Percentiles rank a stretch among this genome's conserved stretches.
These are phyloP conservation scores for Boletus pseudopeckii DNA, from an alignment of 768 basidiomycete genomes.

Conservation along the genomic window DNA sequence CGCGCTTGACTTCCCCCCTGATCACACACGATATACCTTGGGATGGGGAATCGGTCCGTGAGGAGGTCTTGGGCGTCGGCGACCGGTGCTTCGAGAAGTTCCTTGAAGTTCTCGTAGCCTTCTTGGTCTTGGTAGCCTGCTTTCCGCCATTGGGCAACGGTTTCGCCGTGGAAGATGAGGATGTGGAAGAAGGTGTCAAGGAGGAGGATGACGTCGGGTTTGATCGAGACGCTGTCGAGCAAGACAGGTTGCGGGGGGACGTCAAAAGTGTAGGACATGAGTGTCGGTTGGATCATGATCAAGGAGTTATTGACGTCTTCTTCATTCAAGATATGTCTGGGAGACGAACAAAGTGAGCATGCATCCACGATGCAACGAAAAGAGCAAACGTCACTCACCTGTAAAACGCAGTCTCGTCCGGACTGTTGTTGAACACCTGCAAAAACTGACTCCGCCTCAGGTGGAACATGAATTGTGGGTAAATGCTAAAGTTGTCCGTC, in stretches of 20 bases:
- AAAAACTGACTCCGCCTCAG: conserved; percentile 94
- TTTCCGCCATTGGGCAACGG: conserved; percentile 96
- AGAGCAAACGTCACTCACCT: conserved; percentile 47
- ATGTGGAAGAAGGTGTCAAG: conserved; percentile 99
- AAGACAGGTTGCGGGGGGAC: conserved; percentile 88
- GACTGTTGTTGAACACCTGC: conserved; percentile 99
- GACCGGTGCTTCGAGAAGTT: conserved; percentile 81
- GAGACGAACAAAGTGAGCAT: conserved; percentile 2
- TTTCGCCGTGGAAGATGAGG: conserved; percentile 98
- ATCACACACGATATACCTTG: conserved; percentile 96
- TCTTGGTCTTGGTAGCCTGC: conserved; percentile 98
- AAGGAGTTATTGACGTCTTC: conserved; percentile 99
- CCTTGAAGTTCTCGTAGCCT: conserved; percentile 98
- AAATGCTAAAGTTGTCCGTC: conserved; percentile 95
- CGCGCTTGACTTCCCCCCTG: conserved; percentile 97
- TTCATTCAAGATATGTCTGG: conserved; percentile 89
- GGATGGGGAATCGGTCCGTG: conserved; percentile 93
- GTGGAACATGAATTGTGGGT: conserved; percentile 99
- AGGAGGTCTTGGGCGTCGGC: conserved; percentile 95
- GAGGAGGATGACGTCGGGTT: conserved; percentile 92
- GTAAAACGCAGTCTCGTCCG: conserved; percentile 99
- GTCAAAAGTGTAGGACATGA: conserved; percentile 98
- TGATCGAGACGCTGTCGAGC: conserved; percentile 96
- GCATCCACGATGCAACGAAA: background rate
- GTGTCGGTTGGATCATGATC: conserved; percentile 99